phyloP scores from a whole-genome alignment of 805 yeast genomes.

The Lipomyces yamanashiensis region DNA sequence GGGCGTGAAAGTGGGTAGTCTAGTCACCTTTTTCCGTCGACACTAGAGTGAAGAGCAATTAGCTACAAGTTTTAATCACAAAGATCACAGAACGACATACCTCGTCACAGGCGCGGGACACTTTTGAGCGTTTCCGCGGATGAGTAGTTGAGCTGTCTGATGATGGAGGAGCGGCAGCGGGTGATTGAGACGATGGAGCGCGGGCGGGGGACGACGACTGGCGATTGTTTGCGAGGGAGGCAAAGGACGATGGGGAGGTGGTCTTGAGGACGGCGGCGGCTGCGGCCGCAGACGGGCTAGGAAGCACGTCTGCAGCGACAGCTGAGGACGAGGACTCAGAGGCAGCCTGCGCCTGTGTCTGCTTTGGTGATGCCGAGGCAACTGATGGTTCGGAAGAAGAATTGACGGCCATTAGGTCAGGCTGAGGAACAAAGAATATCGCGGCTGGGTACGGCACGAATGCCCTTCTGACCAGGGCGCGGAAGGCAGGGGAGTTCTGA shows the following conservation, averaged over 20 bases:
- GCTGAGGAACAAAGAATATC: background rate
- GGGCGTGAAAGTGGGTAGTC: constrained; percentile 29
- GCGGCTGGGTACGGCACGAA: background rate
- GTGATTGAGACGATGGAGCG: background rate
- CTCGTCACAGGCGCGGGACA: constrained; percentile 63
- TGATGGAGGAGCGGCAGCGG: background rate
- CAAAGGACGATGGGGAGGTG: no score
- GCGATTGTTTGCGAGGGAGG: no score
- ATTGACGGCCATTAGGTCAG: background rate
- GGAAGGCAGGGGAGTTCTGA: background rate
- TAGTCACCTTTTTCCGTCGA: constrained; percentile 49
- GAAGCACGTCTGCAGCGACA: background rate
- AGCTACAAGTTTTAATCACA: background rate
- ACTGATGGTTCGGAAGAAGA: background rate
- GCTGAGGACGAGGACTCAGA: background rate
- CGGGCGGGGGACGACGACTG: background rate
- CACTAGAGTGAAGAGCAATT: constrained; percentile 40
- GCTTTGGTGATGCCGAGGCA: background rate
- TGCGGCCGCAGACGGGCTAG: background rate
- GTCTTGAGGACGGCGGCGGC: background rate
- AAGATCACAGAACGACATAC: constrained; percentile 30
- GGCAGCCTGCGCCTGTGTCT: background rate
- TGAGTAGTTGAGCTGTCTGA: background rate
- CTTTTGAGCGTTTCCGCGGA: constrained; percentile 57
- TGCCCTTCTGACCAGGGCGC: no score